These are phyloP conservation scores for Noccaea bulbosa DNA, from an alignment of 345 rosid genomes.

Conservation along the genomic window DNA sequence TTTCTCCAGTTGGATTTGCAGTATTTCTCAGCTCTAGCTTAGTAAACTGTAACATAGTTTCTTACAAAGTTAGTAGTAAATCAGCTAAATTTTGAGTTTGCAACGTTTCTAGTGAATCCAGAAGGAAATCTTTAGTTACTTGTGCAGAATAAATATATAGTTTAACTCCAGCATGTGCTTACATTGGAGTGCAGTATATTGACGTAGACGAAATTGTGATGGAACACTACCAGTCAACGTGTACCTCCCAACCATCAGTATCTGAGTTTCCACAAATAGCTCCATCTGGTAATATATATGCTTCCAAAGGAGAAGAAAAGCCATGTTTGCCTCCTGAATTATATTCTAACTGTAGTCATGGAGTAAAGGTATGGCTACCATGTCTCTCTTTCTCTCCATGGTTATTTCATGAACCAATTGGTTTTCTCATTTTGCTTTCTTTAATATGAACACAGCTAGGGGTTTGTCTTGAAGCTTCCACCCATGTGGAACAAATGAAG, in stretches of 20 bases:
- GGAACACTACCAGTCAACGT: slow-evolving; percentile 72
- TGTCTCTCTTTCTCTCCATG: slow-evolving; percentile 15
- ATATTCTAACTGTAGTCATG: slow-evolving; percentile 70
- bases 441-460: slow-evolving; percentile 63
- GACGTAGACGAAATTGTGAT: slow-evolving; percentile 83
- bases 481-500: slow-evolving; percentile 81
- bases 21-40: not conserved
- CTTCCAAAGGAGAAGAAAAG: slow-evolving; percentile 48
- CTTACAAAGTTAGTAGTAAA: slow-evolving; percentile 2
- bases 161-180: slow-evolving; percentile 13
- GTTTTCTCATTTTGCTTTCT: slow-evolving; percentile 39
- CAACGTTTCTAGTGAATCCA: slow-evolving; percentile 8
- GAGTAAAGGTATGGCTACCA: slow-evolving; percentile 54
- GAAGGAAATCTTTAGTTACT: slow-evolving; percentile 23
- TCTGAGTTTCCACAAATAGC: slow-evolving; percentile 59
- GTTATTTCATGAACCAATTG: slow-evolving; percentile 19
- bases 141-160: slow-evolving; percentile 20
- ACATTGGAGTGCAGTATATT: slow-evolving; percentile 61
- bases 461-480: slow-evolving; percentile 66
- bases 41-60: slow-evolving; percentile 8
- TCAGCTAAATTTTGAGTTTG: slow-evolving; percentile 11
- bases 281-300: slow-evolving; percentile 47
- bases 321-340: slow-evolving; percentile 62
- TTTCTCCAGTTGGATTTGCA: slow-evolving; percentile 9
- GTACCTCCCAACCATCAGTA: slow-evolving; percentile 64